phyloP scores from a whole-genome alignment of 2,329 filamentous ascomycete species.

The Ambrosiella xylebori region DNA sequence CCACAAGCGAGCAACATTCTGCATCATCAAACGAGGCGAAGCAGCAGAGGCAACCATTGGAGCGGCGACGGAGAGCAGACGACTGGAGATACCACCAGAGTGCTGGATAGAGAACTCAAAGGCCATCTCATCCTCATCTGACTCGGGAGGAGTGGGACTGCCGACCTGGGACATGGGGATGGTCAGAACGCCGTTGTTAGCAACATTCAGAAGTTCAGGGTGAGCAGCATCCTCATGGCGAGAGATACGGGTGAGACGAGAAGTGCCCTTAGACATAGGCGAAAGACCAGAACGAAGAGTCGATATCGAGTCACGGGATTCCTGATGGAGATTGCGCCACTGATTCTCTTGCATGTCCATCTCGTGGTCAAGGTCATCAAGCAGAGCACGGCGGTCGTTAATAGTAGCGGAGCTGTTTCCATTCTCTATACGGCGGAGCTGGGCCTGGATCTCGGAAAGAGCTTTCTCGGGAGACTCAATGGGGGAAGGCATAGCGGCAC shows the following conservation, averaged over 20 bases:
- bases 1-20: conserved; percentile 9
- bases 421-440: conserved; percentile 31
- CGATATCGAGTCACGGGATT: conserved; percentile 33
- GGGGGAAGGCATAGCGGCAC: conserved; percentile 32
- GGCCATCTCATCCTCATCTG: conserved; percentile 17
- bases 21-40: conserved; percentile 12
- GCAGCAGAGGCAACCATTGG: not conserved
- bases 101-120: conserved; percentile 18
- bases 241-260: not conserved
- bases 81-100: not conserved
- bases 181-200: conserved; percentile 5
- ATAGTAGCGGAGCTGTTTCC: not conserved
- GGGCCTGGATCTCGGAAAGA: conserved; percentile 32
- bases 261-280: conserved; percentile 4
- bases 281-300: conserved; percentile 22
- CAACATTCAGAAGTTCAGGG: conserved; percentile 8
- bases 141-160: conserved; percentile 39
- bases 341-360: conserved; percentile 42
- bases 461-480: conserved; percentile 33
- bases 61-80: not conserved
- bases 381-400: conserved; percentile 21
- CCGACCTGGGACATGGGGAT: conserved; percentile 22
- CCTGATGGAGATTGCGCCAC: conserved; percentile 40
- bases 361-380: conserved; percentile 44
- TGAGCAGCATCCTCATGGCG: conserved; percentile 6